phyloP scores from a whole-genome alignment of 306 rosid genomes.

The Gynostemma pentaphyllum region DNA sequence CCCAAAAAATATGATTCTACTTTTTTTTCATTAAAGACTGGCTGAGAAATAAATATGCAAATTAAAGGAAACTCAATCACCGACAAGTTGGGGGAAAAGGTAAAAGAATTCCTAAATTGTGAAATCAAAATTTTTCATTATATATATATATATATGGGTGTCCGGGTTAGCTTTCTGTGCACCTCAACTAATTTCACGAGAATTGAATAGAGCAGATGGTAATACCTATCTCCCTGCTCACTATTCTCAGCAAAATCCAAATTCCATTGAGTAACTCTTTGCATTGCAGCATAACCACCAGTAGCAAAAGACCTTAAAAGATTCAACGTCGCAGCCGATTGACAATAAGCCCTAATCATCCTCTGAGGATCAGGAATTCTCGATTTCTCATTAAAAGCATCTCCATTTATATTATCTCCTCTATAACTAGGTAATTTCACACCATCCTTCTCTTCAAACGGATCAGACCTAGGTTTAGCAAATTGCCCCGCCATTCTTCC shows the following conservation, averaged over 20 bases:
- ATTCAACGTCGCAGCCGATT: slow-evolving; percentile 86
- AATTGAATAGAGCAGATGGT: neutral
- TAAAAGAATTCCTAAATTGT: neutral
- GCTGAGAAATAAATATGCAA: neutral
- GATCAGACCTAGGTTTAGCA: slow-evolving; percentile 91
- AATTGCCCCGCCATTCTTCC: slow-evolving; percentile 99
- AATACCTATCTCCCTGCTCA: slow-evolving; percentile 91
- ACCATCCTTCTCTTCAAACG: slow-evolving; percentile 85
- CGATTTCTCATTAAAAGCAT: slow-evolving; percentile 66
- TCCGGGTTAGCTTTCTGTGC: too few relatives aligned
- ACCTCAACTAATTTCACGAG: too few relatives aligned
- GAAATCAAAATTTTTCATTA: too few relatives aligned
- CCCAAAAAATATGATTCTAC: neutral
- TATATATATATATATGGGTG: too few relatives aligned
- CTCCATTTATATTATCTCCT: slow-evolving; percentile 93
- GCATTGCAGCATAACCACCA: slow-evolving; percentile 98
- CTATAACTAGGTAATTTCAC: slow-evolving; percentile 95
- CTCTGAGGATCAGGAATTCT: slow-evolving; percentile 93
- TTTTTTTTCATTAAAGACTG: neutral
- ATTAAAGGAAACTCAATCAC: neutral
- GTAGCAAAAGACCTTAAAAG: slow-evolving; percentile 92
- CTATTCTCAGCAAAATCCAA: slow-evolving; percentile 87
- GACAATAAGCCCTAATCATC: slow-evolving; percentile 91
- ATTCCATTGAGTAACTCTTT: slow-evolving; percentile 94
- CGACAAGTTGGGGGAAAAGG: neutral